Evolutionary conservation across 2,329 filamentous ascomycete genomes (phyloP).

Genomic region (Neofusicoccum sp.): DNA sequence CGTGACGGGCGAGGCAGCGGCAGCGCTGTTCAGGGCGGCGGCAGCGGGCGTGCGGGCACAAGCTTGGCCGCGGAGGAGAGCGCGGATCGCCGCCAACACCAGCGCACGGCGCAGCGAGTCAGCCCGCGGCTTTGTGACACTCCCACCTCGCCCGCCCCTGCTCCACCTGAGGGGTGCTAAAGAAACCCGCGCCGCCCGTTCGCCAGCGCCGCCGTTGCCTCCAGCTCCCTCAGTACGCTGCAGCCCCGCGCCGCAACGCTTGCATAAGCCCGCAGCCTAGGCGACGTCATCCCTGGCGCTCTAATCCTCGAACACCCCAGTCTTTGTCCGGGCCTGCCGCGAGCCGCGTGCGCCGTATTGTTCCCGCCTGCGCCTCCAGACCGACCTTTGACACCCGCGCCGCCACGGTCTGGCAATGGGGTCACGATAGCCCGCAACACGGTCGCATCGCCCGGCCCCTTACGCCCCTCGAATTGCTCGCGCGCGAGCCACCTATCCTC

Average conservation of each 20-base stretch:
- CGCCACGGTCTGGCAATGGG: slow-evolving; percentile 8
- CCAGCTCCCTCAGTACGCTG: background rate
- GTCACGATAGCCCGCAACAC: slow-evolving; percentile 19
- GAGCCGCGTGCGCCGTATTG: background rate
- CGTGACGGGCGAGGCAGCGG: background rate
- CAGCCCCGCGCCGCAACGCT: slow-evolving; percentile 4
- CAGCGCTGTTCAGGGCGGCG: no score
- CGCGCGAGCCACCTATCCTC: slow-evolving; percentile 21
- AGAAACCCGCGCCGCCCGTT: background rate
- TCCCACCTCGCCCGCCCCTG: slow-evolving; percentile 7
- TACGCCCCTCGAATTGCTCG: slow-evolving; percentile 16
- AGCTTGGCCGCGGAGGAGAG: slow-evolving; percentile 16
- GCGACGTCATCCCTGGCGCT: slow-evolving; percentile 15
- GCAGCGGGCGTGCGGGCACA: no score
- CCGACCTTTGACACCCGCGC: background rate
- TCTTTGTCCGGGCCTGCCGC: slow-evolving; percentile 7
- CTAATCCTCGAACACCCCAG: slow-evolving; percentile 9
- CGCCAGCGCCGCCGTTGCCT: background rate
- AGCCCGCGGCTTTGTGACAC: background rate
- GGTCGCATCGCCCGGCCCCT: slow-evolving; percentile 21
- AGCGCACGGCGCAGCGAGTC: background rate
- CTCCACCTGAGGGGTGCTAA: slow-evolving; percentile 7
- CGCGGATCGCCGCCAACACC: slow-evolving; percentile 8
- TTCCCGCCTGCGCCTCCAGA: background rate
- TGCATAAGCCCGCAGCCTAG: slow-evolving; percentile 12